These are phyloP conservation scores for Galeopsis tetrahit DNA, from an alignment of 257 asterid species.

Conservation along the genomic window DNA sequence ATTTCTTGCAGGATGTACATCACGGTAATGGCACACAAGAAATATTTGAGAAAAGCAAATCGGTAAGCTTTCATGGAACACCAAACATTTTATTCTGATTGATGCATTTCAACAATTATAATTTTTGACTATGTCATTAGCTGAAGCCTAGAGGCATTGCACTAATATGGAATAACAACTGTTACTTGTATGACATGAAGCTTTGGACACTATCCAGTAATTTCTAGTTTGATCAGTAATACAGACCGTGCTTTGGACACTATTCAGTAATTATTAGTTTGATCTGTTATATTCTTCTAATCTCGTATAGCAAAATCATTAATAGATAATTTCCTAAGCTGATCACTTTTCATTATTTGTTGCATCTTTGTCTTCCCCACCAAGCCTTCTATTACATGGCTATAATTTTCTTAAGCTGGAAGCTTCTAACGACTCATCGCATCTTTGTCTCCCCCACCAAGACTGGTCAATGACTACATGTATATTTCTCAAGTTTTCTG, in stretches of 20 bases:
- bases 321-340: constrained; percentile 10
- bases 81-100: constrained; percentile 24
- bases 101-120: constrained; percentile 13
- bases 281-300: not conserved
- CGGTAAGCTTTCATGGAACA: constrained; percentile 55
- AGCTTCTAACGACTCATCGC: too few species aligned
- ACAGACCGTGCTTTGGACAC: constrained; percentile 10
- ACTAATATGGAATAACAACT: constrained; percentile 10
- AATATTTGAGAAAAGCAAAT: constrained; percentile 83
- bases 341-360: not conserved
- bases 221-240: not conserved
- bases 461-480: too few species aligned
- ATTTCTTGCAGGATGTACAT: constrained; percentile 84
- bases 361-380: not conserved
- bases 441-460: too few species aligned
- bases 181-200: constrained; percentile 10
- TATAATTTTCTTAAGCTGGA: too few species aligned
- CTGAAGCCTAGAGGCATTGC: constrained; percentile 27
- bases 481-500: too few species aligned
- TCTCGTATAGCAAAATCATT: not conserved
- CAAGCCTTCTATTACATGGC: too few species aligned
- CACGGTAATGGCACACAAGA: constrained; percentile 99
- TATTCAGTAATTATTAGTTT: not conserved
- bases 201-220: not conserved
- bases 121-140: constrained; percentile 24